Evolutionary conservation across 1,284 basidiomycete species (phyloP).

Genomic region (Apiotrichum domesticum): DNA sequence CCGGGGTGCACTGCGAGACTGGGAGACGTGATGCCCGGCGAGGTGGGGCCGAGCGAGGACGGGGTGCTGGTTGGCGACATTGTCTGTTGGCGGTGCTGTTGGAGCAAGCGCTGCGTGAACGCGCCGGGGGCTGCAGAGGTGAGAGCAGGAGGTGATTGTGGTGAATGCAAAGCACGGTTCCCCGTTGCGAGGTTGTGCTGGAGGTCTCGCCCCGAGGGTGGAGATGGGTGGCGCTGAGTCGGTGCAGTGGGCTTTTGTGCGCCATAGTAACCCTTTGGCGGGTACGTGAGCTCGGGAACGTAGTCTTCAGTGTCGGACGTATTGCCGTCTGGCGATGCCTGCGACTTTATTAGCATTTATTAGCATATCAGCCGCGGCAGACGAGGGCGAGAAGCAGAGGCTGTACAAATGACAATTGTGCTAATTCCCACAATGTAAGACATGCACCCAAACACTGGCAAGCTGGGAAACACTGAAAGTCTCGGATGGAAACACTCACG

Average conservation of each 20-base stretch:
- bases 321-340: constrained; percentile 5
- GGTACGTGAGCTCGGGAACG: constrained; percentile 1
- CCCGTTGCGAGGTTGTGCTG: background rate
- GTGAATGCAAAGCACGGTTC: background rate
- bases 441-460: no score
- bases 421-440: no score
- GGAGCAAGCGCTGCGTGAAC: background rate
- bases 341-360: no score
- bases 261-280: background rate
- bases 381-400: no score
- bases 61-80: background rate
- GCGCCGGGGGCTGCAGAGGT: background rate
- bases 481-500: background rate
- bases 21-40: no score
- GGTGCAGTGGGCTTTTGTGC: background rate
- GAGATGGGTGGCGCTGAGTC: no score
- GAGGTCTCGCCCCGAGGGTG: background rate
- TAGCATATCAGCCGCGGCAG: no score
- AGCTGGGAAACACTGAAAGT: no score
- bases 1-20: no score
- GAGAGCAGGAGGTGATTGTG: background rate
- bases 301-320: background rate
- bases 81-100: background rate
- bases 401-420: no score
- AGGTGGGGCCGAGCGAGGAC: no score